phyloP scores from a whole-genome alignment of 2,329 filamentous ascomycete genomes.

The Cordyceps javanica region DNA sequence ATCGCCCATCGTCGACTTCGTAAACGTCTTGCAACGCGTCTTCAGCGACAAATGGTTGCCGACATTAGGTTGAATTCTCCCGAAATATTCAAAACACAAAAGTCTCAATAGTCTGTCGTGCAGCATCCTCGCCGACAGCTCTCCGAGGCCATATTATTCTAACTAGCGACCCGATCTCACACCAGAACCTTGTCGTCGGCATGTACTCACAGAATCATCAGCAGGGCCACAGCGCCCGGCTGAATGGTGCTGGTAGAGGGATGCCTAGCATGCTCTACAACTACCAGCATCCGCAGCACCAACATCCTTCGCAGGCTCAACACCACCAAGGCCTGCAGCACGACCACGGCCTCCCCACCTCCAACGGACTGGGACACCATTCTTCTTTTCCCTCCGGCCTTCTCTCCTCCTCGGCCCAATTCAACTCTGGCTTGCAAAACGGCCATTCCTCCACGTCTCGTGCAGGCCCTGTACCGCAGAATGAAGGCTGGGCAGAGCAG shows the following conservation, averaged over 20 bases:
- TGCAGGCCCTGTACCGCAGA: constrained; percentile 46
- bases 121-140: constrained; percentile 20
- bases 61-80: constrained; percentile 15
- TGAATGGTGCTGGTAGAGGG: constrained; percentile 55
- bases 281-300: constrained; percentile 55
- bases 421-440: constrained; percentile 51
- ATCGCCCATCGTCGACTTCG: constrained; percentile 11
- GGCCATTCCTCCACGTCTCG: constrained; percentile 45
- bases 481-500: constrained; percentile 83
- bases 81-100: constrained; percentile 6
- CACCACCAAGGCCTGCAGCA: constrained; percentile 55
- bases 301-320: constrained; percentile 60
- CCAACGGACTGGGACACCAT: constrained; percentile 47
- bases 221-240: constrained; percentile 67
- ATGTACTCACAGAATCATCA: constrained; percentile 73
- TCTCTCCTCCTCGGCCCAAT: constrained; percentile 58
- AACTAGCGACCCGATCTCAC: constrained; percentile 2
- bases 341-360: constrained; percentile 49
- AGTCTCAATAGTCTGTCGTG: constrained; percentile 17
- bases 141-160: background rate
- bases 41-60: constrained; percentile 21
- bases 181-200: constrained; percentile 25
- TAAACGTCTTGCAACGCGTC: constrained; percentile 6
- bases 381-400: constrained; percentile 32
- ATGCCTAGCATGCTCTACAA: constrained; percentile 63